A percentile compares a stretch with the other conserved stretches of the same genome.
Conservation (phyloP, 306 rosid genomes). For the Lotus japonicus region DNA sequence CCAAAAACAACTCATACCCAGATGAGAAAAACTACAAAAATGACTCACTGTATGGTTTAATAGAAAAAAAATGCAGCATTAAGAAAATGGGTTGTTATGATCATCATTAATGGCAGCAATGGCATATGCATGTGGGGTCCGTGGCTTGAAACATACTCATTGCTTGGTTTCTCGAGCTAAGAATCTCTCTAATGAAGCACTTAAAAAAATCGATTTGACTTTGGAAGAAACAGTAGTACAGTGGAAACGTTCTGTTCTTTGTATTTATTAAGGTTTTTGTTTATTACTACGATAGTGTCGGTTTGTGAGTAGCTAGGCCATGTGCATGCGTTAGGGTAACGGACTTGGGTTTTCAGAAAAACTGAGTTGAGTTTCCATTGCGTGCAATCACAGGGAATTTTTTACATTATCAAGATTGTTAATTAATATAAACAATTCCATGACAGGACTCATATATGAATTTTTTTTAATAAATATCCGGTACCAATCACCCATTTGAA, state of each 20-base stretch:
- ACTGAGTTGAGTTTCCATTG: too few relatives aligned
- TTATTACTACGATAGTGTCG: not conserved
- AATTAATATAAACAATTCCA: too few relatives aligned
- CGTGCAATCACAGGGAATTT: too few relatives aligned
- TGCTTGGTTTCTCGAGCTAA: conserved; percentile 48
- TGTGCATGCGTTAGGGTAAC: not conserved
- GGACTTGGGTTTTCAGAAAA: not conserved
- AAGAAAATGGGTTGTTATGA: not conserved
- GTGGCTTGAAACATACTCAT: conserved; percentile 70
- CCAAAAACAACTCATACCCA: conserved; percentile 46
- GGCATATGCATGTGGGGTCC: conserved; percentile 53
- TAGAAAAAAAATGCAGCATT: too few relatives aligned
- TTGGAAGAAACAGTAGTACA: not conserved
- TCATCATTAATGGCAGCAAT: conserved; percentile 36
- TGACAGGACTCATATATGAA: too few relatives aligned
- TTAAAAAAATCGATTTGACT: conserved; percentile 15
- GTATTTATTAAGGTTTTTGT: not conserved
- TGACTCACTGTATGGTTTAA: not conserved
- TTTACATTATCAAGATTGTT: too few relatives aligned
- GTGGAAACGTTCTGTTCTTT: not conserved
- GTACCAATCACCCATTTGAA: too few relatives aligned
- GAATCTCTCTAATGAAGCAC: conserved; percentile 26
- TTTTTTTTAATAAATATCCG: too few relatives aligned
- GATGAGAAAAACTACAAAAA: conserved; percentile 27
- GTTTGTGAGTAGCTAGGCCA: conserved; percentile 14